Conservation (phyloP, 2,329 filamentous ascomycete species). For the Kalaharituber pfeilii region DNA sequence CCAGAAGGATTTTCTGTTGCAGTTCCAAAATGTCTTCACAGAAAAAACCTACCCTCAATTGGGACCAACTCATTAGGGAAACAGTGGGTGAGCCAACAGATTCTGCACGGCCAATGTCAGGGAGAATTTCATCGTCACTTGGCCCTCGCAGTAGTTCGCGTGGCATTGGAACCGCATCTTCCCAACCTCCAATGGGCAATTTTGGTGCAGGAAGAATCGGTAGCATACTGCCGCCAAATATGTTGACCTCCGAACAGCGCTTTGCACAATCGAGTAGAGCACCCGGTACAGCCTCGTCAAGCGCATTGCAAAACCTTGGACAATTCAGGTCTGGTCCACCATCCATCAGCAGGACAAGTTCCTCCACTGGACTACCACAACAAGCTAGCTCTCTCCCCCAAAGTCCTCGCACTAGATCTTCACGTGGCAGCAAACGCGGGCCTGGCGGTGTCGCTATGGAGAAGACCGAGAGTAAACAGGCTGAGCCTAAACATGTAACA, state of each 20-base stretch:
- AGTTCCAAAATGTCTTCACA: conserved; percentile 90
- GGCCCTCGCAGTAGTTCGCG: conserved; percentile 36
- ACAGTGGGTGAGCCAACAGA: conserved; percentile 57
- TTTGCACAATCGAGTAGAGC: conserved; percentile 41
- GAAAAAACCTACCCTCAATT: conserved; percentile 91
- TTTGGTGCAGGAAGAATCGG: conserved; percentile 39
- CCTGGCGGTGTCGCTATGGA: conserved; percentile 5
- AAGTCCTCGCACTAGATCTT: conserved; percentile 30
- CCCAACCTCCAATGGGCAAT: conserved; percentile 22
- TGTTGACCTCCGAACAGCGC: conserved; percentile 53
- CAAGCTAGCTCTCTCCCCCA: conserved; percentile 13
- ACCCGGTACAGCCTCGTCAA: background rate
- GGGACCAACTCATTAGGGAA: conserved; percentile 74
- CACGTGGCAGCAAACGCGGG: conserved; percentile 43
- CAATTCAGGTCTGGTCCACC: conserved; percentile 31
- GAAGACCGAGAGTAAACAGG: conserved; percentile 14
- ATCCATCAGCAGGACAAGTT: conserved; percentile 46
- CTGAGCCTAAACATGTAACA: conserved; percentile 47
- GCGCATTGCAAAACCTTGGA: conserved; percentile 25
- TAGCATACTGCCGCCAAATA: conserved; percentile 45
- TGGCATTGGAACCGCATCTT: conserved; percentile 33
- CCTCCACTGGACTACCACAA: conserved; percentile 29
- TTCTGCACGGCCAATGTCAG: conserved; percentile 42
- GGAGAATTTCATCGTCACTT: conserved; percentile 40
- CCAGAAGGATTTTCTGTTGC: conserved; percentile 83